Percentiles rank a stretch among this genome's conserved stretches.
These are phyloP conservation scores for Halteria grandinella DNA, from an alignment of 73 alveolate species.

Conservation along the genomic window DNA sequence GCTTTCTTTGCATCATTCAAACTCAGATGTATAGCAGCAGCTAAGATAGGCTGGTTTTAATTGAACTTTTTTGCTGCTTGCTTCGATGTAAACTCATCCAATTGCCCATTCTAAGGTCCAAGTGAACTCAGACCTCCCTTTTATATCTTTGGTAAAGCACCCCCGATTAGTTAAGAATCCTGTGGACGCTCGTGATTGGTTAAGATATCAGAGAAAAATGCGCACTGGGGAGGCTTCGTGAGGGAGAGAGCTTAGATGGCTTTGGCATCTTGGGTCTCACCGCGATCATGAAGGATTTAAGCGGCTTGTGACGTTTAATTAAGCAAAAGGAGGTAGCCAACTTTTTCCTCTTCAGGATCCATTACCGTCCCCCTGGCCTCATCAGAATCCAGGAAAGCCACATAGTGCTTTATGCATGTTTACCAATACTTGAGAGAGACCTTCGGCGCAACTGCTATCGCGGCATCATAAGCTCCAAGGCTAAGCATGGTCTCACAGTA, in stretches of 20 bases:
- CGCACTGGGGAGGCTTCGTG: no score
- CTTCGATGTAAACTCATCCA: conserved; percentile 15
- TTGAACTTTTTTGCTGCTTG: not conserved
- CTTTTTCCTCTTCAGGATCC: conserved; percentile 26
- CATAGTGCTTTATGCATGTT: conserved; percentile 34
- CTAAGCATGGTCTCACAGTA: conserved; percentile 83
- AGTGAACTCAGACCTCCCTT: not conserved
- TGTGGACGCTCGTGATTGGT: conserved; percentile 1
- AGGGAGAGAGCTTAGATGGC: not conserved
- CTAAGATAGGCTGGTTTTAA: conserved; percentile 22
- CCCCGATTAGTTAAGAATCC: not conserved
- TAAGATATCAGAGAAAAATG: not conserved
- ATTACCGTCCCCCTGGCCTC: conserved; percentile 1
- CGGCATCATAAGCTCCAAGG: conserved; percentile 75
- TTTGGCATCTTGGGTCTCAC: conserved; percentile 38
- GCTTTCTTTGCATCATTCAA: conserved; percentile 8
- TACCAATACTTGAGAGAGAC: conserved; percentile 86
- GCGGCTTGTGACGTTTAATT: conserved; percentile 18
- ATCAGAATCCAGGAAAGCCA: conserved; percentile 19
- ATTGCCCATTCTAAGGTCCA: conserved; percentile 11
- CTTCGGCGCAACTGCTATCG: conserved; percentile 87
- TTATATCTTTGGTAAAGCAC: no score
- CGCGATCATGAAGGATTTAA: conserved; percentile 6
- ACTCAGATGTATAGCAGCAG: conserved; percentile 33
- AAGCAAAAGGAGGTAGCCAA: not conserved